Conservation (phyloP, 495 filamentous ascomycete species). For the Staphylotrichum longicolle region DNA sequence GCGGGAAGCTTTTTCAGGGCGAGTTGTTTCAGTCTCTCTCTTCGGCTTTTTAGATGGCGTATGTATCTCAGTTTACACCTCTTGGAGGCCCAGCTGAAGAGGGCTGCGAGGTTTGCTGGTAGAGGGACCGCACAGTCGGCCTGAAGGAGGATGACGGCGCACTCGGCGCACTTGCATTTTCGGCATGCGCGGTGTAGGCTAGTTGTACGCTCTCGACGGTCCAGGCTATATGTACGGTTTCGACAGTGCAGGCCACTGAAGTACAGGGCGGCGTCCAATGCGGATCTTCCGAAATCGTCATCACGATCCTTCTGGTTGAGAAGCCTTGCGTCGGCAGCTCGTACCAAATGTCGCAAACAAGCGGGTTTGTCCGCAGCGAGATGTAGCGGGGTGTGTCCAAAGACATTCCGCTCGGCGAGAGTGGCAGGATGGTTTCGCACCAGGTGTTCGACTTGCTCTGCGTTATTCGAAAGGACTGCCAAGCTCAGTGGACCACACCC, state of each 20-base stretch:
- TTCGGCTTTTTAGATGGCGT: background rate
- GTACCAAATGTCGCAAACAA: background rate
- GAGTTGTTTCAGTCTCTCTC: background rate
- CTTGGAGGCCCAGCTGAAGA: background rate
- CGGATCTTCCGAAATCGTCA: background rate
- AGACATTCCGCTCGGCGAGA: background rate
- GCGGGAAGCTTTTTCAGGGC: background rate
- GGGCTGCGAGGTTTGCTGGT: background rate
- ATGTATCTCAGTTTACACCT: background rate
- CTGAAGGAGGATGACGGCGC: background rate
- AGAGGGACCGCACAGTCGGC: background rate
- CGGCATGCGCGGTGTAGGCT: background rate
- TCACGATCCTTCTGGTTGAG: background rate
- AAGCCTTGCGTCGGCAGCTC: background rate
- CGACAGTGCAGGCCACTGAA: background rate
- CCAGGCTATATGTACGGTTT: background rate
- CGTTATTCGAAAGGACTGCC: background rate
- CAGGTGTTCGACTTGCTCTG: background rate
- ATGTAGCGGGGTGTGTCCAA: background rate
- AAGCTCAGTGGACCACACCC: conserved; percentile 5
- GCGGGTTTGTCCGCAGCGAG: conserved; percentile 1
- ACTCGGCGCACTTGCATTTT: background rate
- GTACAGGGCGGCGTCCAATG: background rate
- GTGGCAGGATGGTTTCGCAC: background rate
- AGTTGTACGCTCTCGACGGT: no score